Evolutionary conservation across 1,284 basidiomycete species (phyloP).

Genomic region (Sanghuangporus baumii): DNA sequence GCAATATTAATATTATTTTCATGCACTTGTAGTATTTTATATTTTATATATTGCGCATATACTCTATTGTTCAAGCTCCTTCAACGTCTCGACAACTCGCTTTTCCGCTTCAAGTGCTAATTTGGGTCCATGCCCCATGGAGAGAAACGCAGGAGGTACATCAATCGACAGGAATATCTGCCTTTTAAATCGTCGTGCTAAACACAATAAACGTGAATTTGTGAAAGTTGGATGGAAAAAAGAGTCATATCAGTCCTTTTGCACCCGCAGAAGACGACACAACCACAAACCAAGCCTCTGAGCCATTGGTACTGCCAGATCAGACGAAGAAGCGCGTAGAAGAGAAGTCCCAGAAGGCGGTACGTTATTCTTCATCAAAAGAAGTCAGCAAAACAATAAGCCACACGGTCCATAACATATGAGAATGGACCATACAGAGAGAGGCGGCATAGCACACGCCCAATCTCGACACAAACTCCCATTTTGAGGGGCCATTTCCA

Average conservation of each 20-base stretch:
- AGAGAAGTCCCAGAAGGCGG: slow-evolving; percentile 57
- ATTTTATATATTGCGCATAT: slow-evolving; percentile 3
- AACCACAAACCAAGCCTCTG: slow-evolving; percentile 65
- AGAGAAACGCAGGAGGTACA: slow-evolving; percentile 39
- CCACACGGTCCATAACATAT: slow-evolving; percentile 13
- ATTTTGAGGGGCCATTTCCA: slow-evolving; percentile 39
- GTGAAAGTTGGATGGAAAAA: neutral
- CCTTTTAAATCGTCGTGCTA: slow-evolving; percentile 58
- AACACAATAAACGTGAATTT: neutral
- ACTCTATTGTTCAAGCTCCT: slow-evolving; percentile 32
- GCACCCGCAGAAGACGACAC: slow-evolving; percentile 8
- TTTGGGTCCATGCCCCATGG: slow-evolving; percentile 41
- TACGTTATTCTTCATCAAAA: slow-evolving; percentile 30
- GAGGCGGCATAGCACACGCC: slow-evolving; percentile 77
- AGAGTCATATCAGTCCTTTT: neutral
- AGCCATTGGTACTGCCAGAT: slow-evolving; percentile 67
- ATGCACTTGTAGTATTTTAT: neutral
- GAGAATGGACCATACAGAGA: slow-evolving; percentile 31
- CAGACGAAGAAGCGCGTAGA: slow-evolving; percentile 58
- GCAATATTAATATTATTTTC: neutral
- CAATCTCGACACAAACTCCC: slow-evolving; percentile 70
- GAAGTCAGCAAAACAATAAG: slow-evolving; percentile 16
- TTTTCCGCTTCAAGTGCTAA: slow-evolving; percentile 52
- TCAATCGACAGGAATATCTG: slow-evolving; percentile 70
- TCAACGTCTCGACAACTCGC: slow-evolving; percentile 45